These are phyloP conservation scores for Metarhizium humberi DNA, from an alignment of 2,329 filamentous ascomycete species.

Conservation along the genomic window DNA sequence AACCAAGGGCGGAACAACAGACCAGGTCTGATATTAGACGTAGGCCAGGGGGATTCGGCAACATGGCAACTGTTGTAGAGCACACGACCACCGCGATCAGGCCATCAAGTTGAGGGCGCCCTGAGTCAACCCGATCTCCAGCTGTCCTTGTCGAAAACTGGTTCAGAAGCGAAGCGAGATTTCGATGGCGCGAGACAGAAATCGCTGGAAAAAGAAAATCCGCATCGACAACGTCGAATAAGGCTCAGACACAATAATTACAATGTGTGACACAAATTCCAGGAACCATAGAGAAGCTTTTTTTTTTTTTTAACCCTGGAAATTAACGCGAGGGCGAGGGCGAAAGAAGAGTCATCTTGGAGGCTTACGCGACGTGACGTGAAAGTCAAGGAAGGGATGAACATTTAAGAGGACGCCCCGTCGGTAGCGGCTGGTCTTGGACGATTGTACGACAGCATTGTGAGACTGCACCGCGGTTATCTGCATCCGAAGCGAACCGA, in stretches of 20 bases:
- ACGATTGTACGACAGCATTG: neutral
- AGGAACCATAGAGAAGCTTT: neutral
- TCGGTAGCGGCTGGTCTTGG: too few species aligned
- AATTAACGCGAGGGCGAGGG: neutral
- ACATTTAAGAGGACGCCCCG: neutral
- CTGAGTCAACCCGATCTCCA: neutral
- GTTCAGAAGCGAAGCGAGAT: neutral
- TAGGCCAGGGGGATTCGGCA: too few species aligned
- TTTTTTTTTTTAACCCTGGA: neutral
- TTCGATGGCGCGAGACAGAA: neutral
- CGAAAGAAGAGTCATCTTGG: neutral
- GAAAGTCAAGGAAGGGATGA: neutral
- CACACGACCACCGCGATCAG: too few species aligned
- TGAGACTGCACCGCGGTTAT: neutral
- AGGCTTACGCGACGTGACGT: neutral
- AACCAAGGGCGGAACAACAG: neutral
- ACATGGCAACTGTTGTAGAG: too few species aligned
- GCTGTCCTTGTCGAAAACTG: neutral
- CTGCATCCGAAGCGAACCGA: conserved; percentile 1
- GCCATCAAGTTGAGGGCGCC: too few species aligned
- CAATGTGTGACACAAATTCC: neutral
- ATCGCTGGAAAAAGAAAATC: neutral
- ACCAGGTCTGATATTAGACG: too few species aligned
- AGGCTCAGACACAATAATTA: neutral
- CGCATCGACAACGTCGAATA: neutral